These are phyloP conservation scores for Pterocarpus macrocarpus DNA, from an alignment of 306 rosid genomes.

Conservation along the genomic window DNA sequence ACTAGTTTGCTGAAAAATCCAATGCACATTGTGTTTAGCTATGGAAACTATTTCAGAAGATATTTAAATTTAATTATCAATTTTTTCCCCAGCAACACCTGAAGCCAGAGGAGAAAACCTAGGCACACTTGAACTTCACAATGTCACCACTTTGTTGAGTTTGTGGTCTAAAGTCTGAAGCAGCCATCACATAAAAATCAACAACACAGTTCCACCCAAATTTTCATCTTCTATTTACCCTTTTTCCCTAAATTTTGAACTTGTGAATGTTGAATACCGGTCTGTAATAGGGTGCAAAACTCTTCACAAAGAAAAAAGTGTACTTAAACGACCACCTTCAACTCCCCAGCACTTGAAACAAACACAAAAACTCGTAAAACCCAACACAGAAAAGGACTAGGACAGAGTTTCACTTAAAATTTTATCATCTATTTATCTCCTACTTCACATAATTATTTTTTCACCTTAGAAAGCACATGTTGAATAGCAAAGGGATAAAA, in stretches of 20 bases:
- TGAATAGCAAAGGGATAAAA: too few species aligned
- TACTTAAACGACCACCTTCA: slow-evolving; percentile 5
- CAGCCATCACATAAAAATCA: slow-evolving; percentile 25
- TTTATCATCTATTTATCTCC: not conserved
- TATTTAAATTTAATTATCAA: slow-evolving; percentile 13
- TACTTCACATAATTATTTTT: too few species aligned
- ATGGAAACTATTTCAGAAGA: slow-evolving; percentile 33
- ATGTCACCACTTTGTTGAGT: not conserved
- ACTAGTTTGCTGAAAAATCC: slow-evolving; percentile 64
- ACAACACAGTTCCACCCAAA: slow-evolving; percentile 18
- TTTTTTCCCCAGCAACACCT: not conserved
- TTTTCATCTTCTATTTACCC: slow-evolving; percentile 1
- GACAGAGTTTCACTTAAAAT: not conserved
- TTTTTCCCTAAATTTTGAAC: not conserved
- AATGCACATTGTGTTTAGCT: slow-evolving; percentile 23
- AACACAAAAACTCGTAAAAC: slow-evolving; percentile 14
- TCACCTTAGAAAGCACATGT: too few species aligned
- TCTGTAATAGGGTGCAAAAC: not conserved
- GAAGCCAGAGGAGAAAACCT: slow-evolving; percentile 17
- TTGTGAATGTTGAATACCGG: not conserved
- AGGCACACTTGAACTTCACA: slow-evolving; percentile 15
- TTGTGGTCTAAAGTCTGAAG: slow-evolving; percentile 3
- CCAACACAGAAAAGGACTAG: not conserved
- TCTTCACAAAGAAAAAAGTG: slow-evolving; percentile 15
- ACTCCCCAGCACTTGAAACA: slow-evolving; percentile 17